These are phyloP conservation scores for Trichomonas gallinae DNA, from an alignment of 208 protist genomes.

Conservation along the genomic window DNA sequence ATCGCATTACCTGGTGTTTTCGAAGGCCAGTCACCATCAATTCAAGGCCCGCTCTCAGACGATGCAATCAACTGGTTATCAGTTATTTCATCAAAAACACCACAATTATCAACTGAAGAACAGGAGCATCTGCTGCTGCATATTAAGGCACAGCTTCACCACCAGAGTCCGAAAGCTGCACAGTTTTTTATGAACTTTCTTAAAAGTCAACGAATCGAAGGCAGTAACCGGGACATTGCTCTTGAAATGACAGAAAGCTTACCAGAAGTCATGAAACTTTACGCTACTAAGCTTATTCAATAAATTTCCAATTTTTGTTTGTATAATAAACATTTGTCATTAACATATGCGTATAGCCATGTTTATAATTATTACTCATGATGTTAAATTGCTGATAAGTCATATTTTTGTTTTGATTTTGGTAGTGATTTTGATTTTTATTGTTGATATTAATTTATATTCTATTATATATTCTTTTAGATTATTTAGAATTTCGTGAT, in stretches of 20 bases:
- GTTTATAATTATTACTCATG: no score
- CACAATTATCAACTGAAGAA: neutral
- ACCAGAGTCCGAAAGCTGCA: neutral
- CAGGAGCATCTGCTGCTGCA: neutral
- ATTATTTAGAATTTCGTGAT: no score
- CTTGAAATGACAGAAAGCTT: neutral
- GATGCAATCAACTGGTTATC: neutral
- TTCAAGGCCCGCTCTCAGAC: neutral
- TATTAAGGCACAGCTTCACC: neutral
- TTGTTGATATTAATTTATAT: no score
- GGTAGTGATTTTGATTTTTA: no score
- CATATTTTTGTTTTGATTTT: no score
- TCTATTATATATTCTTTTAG: no score
- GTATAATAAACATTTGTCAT: no score
- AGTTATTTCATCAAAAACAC: neutral
- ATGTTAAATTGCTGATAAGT: no score
- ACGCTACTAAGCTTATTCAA: neutral
- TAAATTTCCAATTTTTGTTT: no score
- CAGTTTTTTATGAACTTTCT: neutral
- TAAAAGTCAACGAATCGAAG: neutral
- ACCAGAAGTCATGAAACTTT: neutral
- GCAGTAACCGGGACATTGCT: neutral
- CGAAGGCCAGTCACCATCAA: neutral
- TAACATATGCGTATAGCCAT: no score
- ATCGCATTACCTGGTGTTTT: neutral